Evolutionary conservation across 345 rosid species (phyloP), one percentile per base, ranked within the genome.

Genomic region (Dipteronia dyeriana): DNA sequence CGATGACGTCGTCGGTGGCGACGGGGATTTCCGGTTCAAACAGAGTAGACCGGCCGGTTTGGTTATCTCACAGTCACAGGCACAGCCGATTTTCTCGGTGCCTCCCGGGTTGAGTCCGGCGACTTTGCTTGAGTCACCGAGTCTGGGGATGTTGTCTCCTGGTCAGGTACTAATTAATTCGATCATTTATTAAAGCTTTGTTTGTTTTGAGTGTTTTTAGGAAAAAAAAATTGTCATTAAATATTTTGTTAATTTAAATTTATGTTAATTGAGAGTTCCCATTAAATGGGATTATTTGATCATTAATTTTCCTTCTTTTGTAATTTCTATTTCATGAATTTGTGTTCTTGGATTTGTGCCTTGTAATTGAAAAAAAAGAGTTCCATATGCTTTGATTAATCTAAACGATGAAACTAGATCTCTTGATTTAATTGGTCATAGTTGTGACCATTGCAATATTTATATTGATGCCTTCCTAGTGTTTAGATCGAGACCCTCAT

Each of bases 121-220:
- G 22, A 75, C 82, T 38, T 84, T 86, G 82, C 87, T 84, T 54
- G 95, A 89, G 62, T 92, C 98, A 1, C 97, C 96, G 10, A 87
- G 92, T 59, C 82, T 94, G 38, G 94, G 94, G 43, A 83, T 91
- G 62, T 90, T 90, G 62, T 89, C 96, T 43, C 92, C 94, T 38
- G 51, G 70, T 77, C 92, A 86, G 92, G 98, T 93, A 34, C 38
- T 34, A 57, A 47, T 64, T 68, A 17, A 19, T 41, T 26, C 53
- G 43, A 34, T 38, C 51, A 7, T 29, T 74, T 22, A 13, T 41
- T 29, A 34, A 34, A 56, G 20, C 63, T 12, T 59, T 3, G 49
- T 79, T 64, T 53, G 38, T 19, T 60, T 22, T 34, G n/a, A 57
- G n/a, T 9, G 20, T 57, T 2, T 20, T 71, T 0, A 29, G 63